Evolutionary conservation across 805 yeast genomes (phyloP).

Genomic region (Yamadazyma olivae): DNA sequence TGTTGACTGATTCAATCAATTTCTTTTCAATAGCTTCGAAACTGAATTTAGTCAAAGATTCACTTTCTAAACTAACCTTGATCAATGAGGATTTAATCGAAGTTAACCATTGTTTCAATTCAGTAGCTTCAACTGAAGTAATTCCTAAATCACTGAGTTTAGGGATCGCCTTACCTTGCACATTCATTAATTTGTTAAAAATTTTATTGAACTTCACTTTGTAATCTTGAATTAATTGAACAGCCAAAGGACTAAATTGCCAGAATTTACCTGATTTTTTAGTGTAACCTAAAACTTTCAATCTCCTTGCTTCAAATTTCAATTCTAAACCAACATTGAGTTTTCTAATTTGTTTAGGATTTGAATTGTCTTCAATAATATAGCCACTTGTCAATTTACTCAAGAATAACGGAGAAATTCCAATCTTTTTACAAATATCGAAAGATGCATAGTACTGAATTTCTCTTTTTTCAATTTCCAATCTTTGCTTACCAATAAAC

Average conservation of each 20-base stretch:
- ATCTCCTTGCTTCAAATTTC: slow-evolving; percentile 74
- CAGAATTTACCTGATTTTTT: slow-evolving; percentile 51
- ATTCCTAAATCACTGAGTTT: slow-evolving; percentile 32
- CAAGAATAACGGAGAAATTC: slow-evolving; percentile 60
- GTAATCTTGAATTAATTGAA: slow-evolving; percentile 63
- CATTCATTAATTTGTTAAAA: slow-evolving; percentile 38
- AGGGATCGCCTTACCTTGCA: slow-evolving; percentile 32
- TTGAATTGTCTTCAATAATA: slow-evolving; percentile 53
- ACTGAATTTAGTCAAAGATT: slow-evolving; percentile 66
- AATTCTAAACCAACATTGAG: slow-evolving; percentile 78
- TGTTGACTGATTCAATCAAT: slow-evolving; percentile 38
- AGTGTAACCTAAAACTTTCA: slow-evolving; percentile 87
- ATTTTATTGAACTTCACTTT: slow-evolving; percentile 58
- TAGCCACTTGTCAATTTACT: slow-evolving; percentile 76
- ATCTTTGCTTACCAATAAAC: slow-evolving; percentile 58
- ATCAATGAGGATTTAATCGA: slow-evolving; percentile 47
- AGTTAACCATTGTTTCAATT: slow-evolving; percentile 47
- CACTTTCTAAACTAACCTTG: slow-evolving; percentile 73
- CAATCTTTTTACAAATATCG: slow-evolving; percentile 58
- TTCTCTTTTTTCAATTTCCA: slow-evolving; percentile 51
- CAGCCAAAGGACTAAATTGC: slow-evolving; percentile 80
- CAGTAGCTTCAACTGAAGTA: slow-evolving; percentile 43
- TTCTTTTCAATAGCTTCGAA: slow-evolving; percentile 66
- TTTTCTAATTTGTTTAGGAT: slow-evolving; percentile 37
- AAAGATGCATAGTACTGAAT: slow-evolving; percentile 63